phyloP scores from a whole-genome alignment of 495 filamentous ascomycete genomes.

The Aspergillus taichungensis region DNA sequence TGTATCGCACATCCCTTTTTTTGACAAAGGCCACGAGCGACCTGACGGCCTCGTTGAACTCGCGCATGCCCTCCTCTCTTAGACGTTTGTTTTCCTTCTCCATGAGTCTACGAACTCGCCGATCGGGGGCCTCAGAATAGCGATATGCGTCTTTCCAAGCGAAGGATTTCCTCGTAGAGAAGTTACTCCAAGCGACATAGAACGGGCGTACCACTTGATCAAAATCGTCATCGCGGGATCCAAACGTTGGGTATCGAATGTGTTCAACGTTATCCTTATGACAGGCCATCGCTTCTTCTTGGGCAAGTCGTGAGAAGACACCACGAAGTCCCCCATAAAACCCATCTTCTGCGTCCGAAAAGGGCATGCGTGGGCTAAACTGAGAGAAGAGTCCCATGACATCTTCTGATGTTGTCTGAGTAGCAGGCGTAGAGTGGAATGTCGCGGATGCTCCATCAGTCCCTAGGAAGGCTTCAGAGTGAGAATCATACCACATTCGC shows the following conservation, averaged over 20 bases:
- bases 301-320: conserved; percentile 70
- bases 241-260: conserved; percentile 72
- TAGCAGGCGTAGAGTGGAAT: conserved; percentile 51
- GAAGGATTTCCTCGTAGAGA: conserved; percentile 78
- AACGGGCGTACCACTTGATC: conserved; percentile 68
- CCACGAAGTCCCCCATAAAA: conserved; percentile 72
- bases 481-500: conserved; percentile 94
- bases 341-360: conserved; percentile 64
- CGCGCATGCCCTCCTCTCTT: conserved; percentile 71
- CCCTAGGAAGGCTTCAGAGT: conserved; percentile 73
- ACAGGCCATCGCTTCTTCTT: conserved; percentile 67
- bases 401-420: conserved; percentile 66
- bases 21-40: conserved; percentile 84
- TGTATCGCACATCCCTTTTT: conserved; percentile 84
- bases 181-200: conserved; percentile 72
- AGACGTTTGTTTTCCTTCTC: conserved; percentile 89
- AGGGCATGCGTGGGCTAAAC: conserved; percentile 67
- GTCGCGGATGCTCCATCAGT: conserved; percentile 35
- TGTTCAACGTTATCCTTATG: conserved; percentile 53
- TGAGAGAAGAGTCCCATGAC: conserved; percentile 63
- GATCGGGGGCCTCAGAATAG: conserved; percentile 77
- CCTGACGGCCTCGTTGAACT: conserved; percentile 90
- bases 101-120: conserved; percentile 72
- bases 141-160: conserved; percentile 82
- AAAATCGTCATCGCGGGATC: conserved; percentile 54